Base-by-base conservation (phyloP, 2,329 filamentous ascomycete genomes). In the Trichoderma gracile region DNA sequence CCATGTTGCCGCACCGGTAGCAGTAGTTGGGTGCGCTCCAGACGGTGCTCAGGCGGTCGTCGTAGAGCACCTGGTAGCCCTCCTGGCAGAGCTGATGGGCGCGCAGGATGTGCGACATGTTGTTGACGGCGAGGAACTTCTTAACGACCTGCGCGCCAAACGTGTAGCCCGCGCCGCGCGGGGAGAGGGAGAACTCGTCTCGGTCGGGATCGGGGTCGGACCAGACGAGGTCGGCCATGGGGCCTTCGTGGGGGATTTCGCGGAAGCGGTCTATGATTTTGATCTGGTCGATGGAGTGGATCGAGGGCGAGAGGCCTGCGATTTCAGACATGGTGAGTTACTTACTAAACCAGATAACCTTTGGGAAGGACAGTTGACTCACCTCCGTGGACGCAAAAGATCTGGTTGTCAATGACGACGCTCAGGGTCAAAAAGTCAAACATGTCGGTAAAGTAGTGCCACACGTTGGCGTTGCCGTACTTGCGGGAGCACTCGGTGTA, bases 401-500 rank as follows among this genome's bases (percentile, higher is more conserved):
- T 99, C 77, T 98, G 92, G 77, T 99, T 91, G 76, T 98, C 96
- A 75, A 99, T 99, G 68, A 99, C 94, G 67, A 98, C 96, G 72
- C 92, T 96, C 64, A 99, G 82, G 8, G 94, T 98, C 68, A 99
- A 83, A 77, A 96, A 99, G 79, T 99, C 95, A 78, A 99, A 99
- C 93, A 99, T 98, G 80, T 99, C 95, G 69, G 95, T 99, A 76
- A 99, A 99, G 77, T 98, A 95, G 78, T 99, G 95, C 95, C 95
- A 99, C 23, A 99, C 95, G 72, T 95, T 97, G 68, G 95, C 93
- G 74, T 97, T 98, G 75, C 95, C 95, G 78, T 99, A 99, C 79
- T 99, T 99, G 70, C 95, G 89, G 21, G 91, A 93, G 78, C 95
- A 99, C 76, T 99, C 95, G 23, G 95, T 98, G 76, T 99, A 99